Base-by-base conservation (phyloP, 805 yeast species). In the Kazachstania bromeliacearum region DNA sequence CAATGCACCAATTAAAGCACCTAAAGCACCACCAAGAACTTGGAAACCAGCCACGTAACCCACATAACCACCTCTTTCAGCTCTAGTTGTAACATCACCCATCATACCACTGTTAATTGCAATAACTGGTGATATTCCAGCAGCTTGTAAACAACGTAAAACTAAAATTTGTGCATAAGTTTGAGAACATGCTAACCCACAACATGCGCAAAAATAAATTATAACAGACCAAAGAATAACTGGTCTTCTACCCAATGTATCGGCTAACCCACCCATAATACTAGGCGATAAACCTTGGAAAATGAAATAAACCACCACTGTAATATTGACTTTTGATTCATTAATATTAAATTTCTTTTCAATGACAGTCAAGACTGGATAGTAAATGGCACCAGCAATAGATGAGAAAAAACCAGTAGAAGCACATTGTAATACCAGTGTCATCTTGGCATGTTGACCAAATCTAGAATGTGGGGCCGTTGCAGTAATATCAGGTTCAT, bases 281-380 rank as follows among this genome's bases (percentile, higher is more conserved):
- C 81, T 68, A 0, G 96, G 96, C 0, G 82, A 59, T 0, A 83
- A 39, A 2, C 94, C 95, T 59, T 85, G 96, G 37, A 80, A 69
- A 8, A 83, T 54, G 35, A 82, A 68, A 48, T 85, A 85, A 0
- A 83, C 77, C 1, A 85, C 87, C 24, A 87, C 79, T 1, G 94
- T 74, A 12, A 81, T 48, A 50, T 85, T 82, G 36, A 77, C 74
- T 37, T 66, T 59, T 36, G 75, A 79, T 32, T 73, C 73, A 2
- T 75, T 48, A 4, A 79, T 70, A 31, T 67, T 33, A 47, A 85
- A 82, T 20, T 73, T 57, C 0, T 55, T 44, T 33, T 76, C 73
- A 7, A 87, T 60, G 4, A 68, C 63, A 0, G 77, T 73, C 13
- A 85, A 58, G 0, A 85, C 85, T 0, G 94, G 94, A 58, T 82